Conservation (phyloP, 306 rosid genomes). For the Vigna reflexopilosa region DNA sequence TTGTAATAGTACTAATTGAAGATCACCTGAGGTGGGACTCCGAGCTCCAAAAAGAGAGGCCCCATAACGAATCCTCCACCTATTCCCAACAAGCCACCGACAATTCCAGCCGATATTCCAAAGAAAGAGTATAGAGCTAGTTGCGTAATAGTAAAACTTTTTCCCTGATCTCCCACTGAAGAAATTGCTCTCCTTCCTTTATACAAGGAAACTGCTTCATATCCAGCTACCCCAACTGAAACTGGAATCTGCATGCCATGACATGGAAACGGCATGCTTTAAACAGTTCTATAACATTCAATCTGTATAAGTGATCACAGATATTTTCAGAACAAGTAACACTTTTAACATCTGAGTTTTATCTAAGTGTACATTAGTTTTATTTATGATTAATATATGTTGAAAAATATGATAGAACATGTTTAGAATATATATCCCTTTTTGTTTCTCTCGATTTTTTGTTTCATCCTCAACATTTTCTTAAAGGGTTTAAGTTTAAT, state of each 20-base stretch:
- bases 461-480: no score
- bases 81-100: constrained; percentile 91
- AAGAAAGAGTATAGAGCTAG: constrained; percentile 60
- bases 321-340: neutral
- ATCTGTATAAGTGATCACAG: constrained; percentile 4
- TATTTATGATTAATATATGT: no score
- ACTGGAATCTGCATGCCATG: constrained; percentile 69
- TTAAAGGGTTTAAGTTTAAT: no score
- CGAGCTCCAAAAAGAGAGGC: constrained; percentile 88
- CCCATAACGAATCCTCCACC: constrained; percentile 99
- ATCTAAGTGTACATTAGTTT: no score
- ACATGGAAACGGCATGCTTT: constrained; percentile 34
- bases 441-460: no score
- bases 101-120: constrained; percentile 79
- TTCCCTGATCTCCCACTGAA: constrained; percentile 65
- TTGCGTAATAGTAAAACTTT: constrained; percentile 55
- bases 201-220: constrained; percentile 75
- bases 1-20: neutral
- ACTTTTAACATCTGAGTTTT: no score
- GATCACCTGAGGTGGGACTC: constrained; percentile 91
- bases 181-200: constrained; percentile 68
- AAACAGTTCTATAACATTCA: constrained; percentile 6
- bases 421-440: no score
- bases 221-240: constrained; percentile 70
- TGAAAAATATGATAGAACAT: no score